Conservation (phyloP, 2,329 filamentous ascomycete species). For the Lasiodiplodia citricola region DNA sequence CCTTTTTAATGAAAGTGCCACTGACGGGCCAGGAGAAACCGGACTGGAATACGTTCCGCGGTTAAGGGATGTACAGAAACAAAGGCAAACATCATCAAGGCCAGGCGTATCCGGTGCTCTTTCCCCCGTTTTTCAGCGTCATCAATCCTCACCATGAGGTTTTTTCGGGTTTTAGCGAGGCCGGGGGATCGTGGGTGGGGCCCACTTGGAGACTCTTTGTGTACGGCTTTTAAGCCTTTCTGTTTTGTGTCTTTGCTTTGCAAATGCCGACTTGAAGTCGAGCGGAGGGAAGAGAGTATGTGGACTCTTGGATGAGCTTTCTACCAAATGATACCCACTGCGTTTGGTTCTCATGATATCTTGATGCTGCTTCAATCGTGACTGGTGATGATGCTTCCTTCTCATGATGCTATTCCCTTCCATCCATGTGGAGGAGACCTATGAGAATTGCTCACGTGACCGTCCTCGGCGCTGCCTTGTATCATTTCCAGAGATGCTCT, state of each 20-base stretch:
- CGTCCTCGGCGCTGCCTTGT: too few relatives aligned
- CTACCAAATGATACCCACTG: not conserved
- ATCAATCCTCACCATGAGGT: not conserved
- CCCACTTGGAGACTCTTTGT: not conserved
- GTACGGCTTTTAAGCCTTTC: not conserved
- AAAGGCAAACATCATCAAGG: not conserved
- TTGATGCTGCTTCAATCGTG: not conserved
- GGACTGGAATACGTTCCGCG: not conserved
- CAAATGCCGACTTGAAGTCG: not conserved
- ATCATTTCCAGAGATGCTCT: too few relatives aligned
- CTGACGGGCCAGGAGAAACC: not conserved
- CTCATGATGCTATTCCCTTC: too few relatives aligned
- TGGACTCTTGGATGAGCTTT: not conserved
- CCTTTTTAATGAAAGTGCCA: not conserved
- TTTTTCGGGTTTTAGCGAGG: conserved; percentile 11
- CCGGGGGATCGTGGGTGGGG: not conserved
- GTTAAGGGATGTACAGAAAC: not conserved
- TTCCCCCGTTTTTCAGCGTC: not conserved
- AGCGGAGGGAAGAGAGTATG: conserved; percentile 12
- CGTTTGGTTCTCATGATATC: not conserved
- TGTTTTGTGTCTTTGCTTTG: not conserved
- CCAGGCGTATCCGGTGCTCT: conserved; percentile 1
- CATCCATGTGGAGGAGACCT: too few relatives aligned
- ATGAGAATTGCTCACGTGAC: too few relatives aligned
- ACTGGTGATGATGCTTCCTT: not conserved